Evolutionary conservation across 257 asterid genomes (phyloP).

Genomic region (Capsicum pubescens): DNA sequence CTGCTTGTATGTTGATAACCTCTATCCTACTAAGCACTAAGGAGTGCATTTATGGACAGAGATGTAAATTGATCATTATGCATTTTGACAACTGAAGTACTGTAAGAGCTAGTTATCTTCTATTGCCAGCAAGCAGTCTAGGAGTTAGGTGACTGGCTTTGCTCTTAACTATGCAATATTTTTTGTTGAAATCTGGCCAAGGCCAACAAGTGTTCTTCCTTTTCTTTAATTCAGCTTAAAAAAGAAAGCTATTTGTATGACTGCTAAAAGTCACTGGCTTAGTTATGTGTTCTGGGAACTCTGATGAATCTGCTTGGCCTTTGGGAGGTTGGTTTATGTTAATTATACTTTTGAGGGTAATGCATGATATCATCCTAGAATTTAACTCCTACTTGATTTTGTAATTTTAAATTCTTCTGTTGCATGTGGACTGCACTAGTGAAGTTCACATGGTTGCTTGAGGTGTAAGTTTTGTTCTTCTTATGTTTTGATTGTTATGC

Average conservation of each 20-base stretch:
- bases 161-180: constrained; percentile 1
- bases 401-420: constrained; percentile 54
- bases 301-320: background rate
- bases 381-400: constrained; percentile 50
- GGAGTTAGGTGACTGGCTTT: background rate
- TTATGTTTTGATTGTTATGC: constrained; percentile 14
- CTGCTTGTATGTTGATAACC: background rate
- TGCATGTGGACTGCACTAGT: background rate
- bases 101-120: background rate
- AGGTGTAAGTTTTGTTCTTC: constrained; percentile 52
- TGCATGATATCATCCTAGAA: constrained; percentile 16
- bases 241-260: constrained; percentile 7
- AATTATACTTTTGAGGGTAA: background rate
- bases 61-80: background rate
- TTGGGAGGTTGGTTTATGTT: background rate
- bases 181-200: background rate
- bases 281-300: constrained; percentile 17
- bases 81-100: constrained; percentile 18
- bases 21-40: background rate
- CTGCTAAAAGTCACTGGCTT: constrained; percentile 18
- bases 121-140: constrained; percentile 1
- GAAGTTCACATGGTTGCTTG: constrained; percentile 18
- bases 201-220: background rate
- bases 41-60: background rate
- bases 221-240: background rate